Conservation (phyloP, 257 asterid genomes). For the Orobanche coerulescens region DNA sequence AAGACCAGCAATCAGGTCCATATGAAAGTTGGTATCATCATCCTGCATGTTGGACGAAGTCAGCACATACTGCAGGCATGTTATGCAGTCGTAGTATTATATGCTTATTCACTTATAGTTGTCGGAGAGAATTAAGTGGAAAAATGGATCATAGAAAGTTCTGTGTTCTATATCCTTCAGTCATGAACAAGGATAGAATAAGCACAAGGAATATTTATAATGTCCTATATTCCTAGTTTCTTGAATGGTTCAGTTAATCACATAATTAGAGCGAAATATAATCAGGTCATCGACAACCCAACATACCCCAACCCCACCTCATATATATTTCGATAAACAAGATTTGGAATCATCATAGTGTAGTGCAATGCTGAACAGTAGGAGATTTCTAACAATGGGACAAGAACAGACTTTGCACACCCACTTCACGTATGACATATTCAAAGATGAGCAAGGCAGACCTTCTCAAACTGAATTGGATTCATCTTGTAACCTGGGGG, state of each 20-base stretch:
- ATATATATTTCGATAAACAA: too few relatives aligned
- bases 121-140: neutral
- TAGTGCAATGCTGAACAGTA: too few relatives aligned
- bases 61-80: neutral
- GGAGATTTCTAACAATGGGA: too few relatives aligned
- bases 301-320: too few relatives aligned
- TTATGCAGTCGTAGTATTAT: neutral
- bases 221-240: too few relatives aligned
- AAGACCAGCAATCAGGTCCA: conserved; percentile 38
- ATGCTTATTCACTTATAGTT: neutral
- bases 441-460: neutral
- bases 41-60: conserved; percentile 24
- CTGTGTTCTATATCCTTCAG: too few relatives aligned
- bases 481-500: conserved; percentile 32
- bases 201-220: too few relatives aligned
- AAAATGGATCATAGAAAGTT: neutral
- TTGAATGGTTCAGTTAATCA: too few relatives aligned
- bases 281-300: neutral
- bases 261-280: neutral
- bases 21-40: conserved; percentile 38
- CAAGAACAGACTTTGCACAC: too few relatives aligned
- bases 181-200: too few relatives aligned
- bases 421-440: too few relatives aligned
- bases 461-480: conserved; percentile 47
- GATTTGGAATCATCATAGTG: too few relatives aligned